phyloP scores from a whole-genome alignment of 202 grass and related monocot species.

The Elaeis oleifera region DNA sequence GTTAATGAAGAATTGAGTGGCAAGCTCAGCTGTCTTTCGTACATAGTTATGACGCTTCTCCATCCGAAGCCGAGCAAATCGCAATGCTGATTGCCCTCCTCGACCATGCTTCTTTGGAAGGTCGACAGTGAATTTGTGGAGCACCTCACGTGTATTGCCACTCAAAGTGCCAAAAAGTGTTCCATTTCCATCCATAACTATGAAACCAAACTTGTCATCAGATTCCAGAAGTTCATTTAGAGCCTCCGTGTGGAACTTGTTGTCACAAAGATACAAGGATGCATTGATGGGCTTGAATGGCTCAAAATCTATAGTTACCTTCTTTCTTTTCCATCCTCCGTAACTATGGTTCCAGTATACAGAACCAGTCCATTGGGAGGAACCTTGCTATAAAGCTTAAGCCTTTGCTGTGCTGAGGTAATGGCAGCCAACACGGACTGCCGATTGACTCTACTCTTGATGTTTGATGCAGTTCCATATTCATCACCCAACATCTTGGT shows the following conservation, averaged over 20 bases:
- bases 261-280: slow-evolving; percentile 73
- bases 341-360: slow-evolving; percentile 75
- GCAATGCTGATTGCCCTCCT: slow-evolving; percentile 77
- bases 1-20: slow-evolving; percentile 78
- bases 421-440: slow-evolving; percentile 84
- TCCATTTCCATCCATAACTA: slow-evolving; percentile 87
- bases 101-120: slow-evolving; percentile 81
- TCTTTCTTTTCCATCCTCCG: slow-evolving; percentile 91
- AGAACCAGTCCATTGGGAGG: slow-evolving; percentile 75
- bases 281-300: slow-evolving; percentile 77
- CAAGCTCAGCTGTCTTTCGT: slow-evolving; percentile 77
- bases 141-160: slow-evolving; percentile 73
- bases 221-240: slow-evolving; percentile 81
- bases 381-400: slow-evolving; percentile 81
- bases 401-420: slow-evolving; percentile 74
- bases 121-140: slow-evolving; percentile 77
- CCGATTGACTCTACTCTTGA: slow-evolving; percentile 69
- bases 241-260: slow-evolving; percentile 83
- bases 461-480: slow-evolving; percentile 81
- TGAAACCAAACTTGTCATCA: slow-evolving; percentile 89
- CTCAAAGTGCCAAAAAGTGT: slow-evolving; percentile 78
- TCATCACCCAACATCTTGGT: slow-evolving; percentile 86
- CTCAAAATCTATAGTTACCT: slow-evolving; percentile 84
- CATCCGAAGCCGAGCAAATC: slow-evolving; percentile 74
- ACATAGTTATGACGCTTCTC: slow-evolving; percentile 88